Evolutionary conservation across 2,329 filamentous ascomycete species (phyloP).

Genomic region (Aspergillus oerlinghausenensis): DNA sequence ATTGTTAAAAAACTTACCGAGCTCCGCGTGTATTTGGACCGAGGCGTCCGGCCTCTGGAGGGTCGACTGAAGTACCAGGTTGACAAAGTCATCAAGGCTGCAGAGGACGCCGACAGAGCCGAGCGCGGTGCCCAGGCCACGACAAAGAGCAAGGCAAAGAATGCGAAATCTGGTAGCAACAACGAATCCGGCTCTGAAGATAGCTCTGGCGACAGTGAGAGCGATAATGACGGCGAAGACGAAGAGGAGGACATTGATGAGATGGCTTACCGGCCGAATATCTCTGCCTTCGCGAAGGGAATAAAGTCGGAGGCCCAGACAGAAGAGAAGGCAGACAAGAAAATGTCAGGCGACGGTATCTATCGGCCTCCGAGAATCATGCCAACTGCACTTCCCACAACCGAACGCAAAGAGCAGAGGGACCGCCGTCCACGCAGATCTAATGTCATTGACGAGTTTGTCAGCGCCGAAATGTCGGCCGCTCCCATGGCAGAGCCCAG

Average conservation of each 20-base stretch:
- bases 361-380: conserved; percentile 88
- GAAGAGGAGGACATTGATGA: conserved; percentile 52
- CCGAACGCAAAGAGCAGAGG: conserved; percentile 54
- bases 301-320: conserved; percentile 33
- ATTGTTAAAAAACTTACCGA: conserved; percentile 86
- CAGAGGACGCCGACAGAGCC: conserved; percentile 50
- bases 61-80: conserved; percentile 91
- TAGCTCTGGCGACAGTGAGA: conserved; percentile 22
- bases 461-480: conserved; percentile 74
- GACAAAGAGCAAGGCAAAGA: conserved; percentile 26
- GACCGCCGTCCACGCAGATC: conserved; percentile 66
- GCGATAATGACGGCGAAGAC: conserved; percentile 27
- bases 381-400: conserved; percentile 73
- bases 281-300: conserved; percentile 41
- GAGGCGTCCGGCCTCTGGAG: conserved; percentile 85
- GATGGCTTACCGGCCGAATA: conserved; percentile 60
- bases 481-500: conserved; percentile 81
- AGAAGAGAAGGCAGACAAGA: conserved; percentile 15
- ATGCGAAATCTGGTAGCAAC: conserved; percentile 26
- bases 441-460: conserved; percentile 85
- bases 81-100: conserved; percentile 85
- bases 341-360: conserved; percentile 56
- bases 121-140: conserved; percentile 22
- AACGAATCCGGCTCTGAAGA: conserved; percentile 23
- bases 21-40: conserved; percentile 86